Percentiles rank a stretch among this genome's conserved stretches.
Evolutionary conservation across 2,329 filamentous ascomycete genomes (phyloP).

Genomic region (Talaromyces sp.): DNA sequence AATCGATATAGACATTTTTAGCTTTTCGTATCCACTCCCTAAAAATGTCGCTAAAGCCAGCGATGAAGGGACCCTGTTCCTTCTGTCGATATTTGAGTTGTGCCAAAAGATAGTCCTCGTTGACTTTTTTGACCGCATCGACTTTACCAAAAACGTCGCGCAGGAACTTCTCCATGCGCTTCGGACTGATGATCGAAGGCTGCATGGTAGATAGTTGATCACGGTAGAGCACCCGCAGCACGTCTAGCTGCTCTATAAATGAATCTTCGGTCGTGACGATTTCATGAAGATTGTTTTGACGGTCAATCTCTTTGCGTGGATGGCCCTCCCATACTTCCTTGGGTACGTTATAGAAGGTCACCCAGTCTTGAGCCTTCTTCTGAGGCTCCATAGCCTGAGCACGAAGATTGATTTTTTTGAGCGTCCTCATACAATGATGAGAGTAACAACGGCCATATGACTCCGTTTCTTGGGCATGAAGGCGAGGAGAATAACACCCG

Average conservation of each 20-base stretch:
- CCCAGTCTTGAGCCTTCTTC: slow-evolving; percentile 77
- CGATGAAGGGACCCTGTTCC: slow-evolving; percentile 92
- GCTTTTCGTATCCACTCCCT: slow-evolving; percentile 98
- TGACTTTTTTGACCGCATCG: slow-evolving; percentile 82
- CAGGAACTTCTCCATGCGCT: slow-evolving; percentile 75
- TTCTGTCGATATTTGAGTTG: slow-evolving; percentile 96
- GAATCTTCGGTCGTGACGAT: slow-evolving; percentile 90
- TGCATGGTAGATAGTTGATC: slow-evolving; percentile 71
- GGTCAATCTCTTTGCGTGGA: slow-evolving; percentile 81
- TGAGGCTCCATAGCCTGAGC: slow-evolving; percentile 66
- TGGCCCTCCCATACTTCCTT: slow-evolving; percentile 70
- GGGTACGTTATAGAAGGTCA: slow-evolving; percentile 78
- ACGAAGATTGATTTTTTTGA: slow-evolving; percentile 90
- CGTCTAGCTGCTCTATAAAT: slow-evolving; percentile 84
- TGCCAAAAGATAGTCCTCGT: slow-evolving; percentile 86
- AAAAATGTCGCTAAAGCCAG: slow-evolving; percentile 94
- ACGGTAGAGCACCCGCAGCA: slow-evolving; percentile 79
- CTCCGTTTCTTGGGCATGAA: slow-evolving; percentile 63
- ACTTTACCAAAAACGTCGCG: slow-evolving; percentile 85
- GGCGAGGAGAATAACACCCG: slow-evolving; percentile 82
- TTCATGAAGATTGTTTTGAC: slow-evolving; percentile 92
- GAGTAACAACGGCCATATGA: slow-evolving; percentile 82
- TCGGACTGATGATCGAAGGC: slow-evolving; percentile 75
- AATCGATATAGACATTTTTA: slow-evolving; percentile 82
- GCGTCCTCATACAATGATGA: slow-evolving; percentile 84